Evolutionary conservation across 768 basidiomycete genomes (phyloP), one percentile per base, ranked within the genome.

Genomic region (Leccinum ochraceum): DNA sequence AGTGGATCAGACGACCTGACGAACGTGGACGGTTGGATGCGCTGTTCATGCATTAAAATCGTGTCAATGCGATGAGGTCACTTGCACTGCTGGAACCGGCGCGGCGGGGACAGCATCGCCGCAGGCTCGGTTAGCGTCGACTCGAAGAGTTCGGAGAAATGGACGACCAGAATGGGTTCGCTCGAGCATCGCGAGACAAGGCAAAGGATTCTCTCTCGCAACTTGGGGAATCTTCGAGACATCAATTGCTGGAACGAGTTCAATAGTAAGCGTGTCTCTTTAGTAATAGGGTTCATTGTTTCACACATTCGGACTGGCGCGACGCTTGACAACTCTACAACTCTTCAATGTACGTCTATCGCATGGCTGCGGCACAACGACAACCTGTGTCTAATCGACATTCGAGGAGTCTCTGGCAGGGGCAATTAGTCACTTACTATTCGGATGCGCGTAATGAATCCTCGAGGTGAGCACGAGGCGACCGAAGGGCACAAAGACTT

Each of bases 61-160:
- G 73, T 74, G 73, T 75, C 61, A 42, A 52, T 57, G 30, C 56
- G 60, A 69, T 73, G 71, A 69, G 71, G 71, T 71, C 67, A 73
- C 49, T 59, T 34, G 66, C 60, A 61, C 60, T 60, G 63, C 61
- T 50, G 49, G 53, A 46, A 52, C 24, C 16, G 37, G 57, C 22
- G 22, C 22, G 22, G 22, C 22, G 22, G 22, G 11, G 46, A 22
- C 20, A 16, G 64, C 63, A 69, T 59, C 54, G 68, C 67, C 69
- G 65, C 69, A 57, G 54, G 17, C 49, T 59, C 59, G 61, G 64
- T 13, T 70, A 53, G 62, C 51, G 60, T 53, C 57, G 39, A 22
- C 14, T 56, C 9, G 55, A 63, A 59, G 57, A 52, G 54, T 50
- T 64, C 60, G 60, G 59, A 62, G 20, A 63, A 62, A 30, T 11